Evolutionary conservation across 768 basidiomycete genomes (phyloP).

Genomic region (Leccinellum rugosiceps): DNA sequence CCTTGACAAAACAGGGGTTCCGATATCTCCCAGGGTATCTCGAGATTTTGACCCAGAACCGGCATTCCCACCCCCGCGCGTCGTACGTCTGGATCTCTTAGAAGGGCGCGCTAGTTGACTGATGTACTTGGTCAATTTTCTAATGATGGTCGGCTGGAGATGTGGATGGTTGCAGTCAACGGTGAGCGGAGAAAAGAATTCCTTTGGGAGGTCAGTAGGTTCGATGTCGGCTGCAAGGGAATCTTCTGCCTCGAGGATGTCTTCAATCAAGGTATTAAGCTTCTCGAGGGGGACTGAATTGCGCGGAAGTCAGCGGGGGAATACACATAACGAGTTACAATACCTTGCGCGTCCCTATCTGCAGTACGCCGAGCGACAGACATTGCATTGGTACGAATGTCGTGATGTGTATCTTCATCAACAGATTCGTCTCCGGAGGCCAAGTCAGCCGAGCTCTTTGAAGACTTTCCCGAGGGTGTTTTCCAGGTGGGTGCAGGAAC

Average conservation of each 20-base stretch:
- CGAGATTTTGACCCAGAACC: slow-evolving; percentile 41
- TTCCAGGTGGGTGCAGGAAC: slow-evolving; percentile 29
- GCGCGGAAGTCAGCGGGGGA: background rate
- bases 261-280: slow-evolving; percentile 71
- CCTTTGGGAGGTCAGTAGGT: slow-evolving; percentile 47
- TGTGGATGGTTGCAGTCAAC: slow-evolving; percentile 57
- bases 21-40: slow-evolving; percentile 66
- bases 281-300: slow-evolving; percentile 67
- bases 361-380: slow-evolving; percentile 61
- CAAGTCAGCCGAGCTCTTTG: slow-evolving; percentile 33
- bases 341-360: slow-evolving; percentile 76
- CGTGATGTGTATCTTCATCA: slow-evolving; percentile 34
- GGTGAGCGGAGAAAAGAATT: slow-evolving; percentile 65
- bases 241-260: slow-evolving; percentile 84
- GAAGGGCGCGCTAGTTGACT: slow-evolving; percentile 63
- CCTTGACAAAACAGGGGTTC: slow-evolving; percentile 56
- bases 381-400: slow-evolving; percentile 35
- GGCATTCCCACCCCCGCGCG: slow-evolving; percentile 31
- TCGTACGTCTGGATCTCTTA: slow-evolving; percentile 59
- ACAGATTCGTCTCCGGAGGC: slow-evolving; percentile 57
- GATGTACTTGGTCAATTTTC: slow-evolving; percentile 69
- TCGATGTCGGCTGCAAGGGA: slow-evolving; percentile 55
- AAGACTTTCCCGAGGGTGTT: slow-evolving; percentile 26
- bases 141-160: slow-evolving; percentile 53
- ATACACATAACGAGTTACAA: background rate